phyloP scores from a whole-genome alignment of 345 rosid species.

The Physaria fendleri region DNA sequence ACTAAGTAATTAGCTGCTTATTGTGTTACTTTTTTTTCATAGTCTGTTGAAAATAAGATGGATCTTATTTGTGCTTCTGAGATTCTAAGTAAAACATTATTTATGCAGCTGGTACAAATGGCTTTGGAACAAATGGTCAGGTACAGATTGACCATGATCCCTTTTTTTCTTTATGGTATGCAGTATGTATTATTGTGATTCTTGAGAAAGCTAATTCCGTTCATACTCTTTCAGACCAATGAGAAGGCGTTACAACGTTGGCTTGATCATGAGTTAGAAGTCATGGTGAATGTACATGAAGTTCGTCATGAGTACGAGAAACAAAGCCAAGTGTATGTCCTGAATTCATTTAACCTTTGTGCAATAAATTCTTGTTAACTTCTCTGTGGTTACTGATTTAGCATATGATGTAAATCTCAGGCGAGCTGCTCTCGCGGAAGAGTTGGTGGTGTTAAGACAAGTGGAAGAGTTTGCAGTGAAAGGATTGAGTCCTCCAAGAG shows the following conservation, averaged over 20 bases:
- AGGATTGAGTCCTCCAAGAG: conserved; percentile 91
- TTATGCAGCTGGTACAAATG: conserved; percentile 61
- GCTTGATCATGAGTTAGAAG: conserved; percentile 97
- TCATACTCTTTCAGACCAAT: conserved; percentile 48
- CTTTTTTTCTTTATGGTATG: neutral
- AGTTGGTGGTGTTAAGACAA: conserved; percentile 81
- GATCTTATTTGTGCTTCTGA: neutral
- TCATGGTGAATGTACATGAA: conserved; percentile 98
- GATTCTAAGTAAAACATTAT: conserved; percentile 32
- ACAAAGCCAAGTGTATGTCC: conserved; percentile 93
- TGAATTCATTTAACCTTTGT: conserved; percentile 4
- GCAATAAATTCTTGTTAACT: neutral
- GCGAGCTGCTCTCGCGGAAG: conserved; percentile 93
- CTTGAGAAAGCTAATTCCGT: neutral
- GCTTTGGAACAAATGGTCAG: conserved; percentile 78
- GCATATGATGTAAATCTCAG: conserved; percentile 33
- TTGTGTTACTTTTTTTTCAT: neutral
- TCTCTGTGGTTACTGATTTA: conserved; percentile 3
- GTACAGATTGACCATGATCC: conserved; percentile 25
- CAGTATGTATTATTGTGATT: conserved; percentile 6
- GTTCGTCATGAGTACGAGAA: conserved; percentile 94
- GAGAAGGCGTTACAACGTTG: conserved; percentile 90
- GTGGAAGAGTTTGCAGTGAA: conserved; percentile 82
- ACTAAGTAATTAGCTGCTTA: neutral
- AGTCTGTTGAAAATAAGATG: neutral